A percentile compares a stretch with the other conserved stretches of the same genome.
phyloP scores from a whole-genome alignment of 2,329 filamentous ascomycete genomes.

The Didymella exigua region DNA sequence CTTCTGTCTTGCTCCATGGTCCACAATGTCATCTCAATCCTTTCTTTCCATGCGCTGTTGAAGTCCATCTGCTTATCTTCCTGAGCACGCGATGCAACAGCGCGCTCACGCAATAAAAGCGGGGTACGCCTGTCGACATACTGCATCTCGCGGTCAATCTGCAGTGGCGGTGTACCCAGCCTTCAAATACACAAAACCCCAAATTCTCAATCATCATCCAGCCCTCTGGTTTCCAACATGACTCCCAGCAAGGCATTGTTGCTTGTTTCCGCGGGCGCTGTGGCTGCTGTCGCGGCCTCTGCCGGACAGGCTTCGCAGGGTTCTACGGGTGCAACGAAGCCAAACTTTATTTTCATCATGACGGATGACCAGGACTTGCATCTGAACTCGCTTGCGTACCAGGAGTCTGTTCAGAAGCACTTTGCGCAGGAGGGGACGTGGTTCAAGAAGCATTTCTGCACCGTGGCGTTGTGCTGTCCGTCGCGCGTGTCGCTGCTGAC shows the following conservation, averaged over 20 bases:
- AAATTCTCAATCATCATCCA: too few species aligned
- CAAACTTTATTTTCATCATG: constrained; percentile 70
- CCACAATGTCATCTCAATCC: not conserved
- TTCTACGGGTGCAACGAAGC: constrained; percentile 18
- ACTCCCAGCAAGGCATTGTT: constrained; percentile 14
- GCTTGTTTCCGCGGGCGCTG: constrained; percentile 6
- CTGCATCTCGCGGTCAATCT: not conserved
- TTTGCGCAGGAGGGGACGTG: constrained; percentile 63
- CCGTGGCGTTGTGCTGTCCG: constrained; percentile 70
- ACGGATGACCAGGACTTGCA: constrained; percentile 71
- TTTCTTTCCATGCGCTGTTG: not conserved
- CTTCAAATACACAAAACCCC: not conserved
- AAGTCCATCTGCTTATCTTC: not conserved
- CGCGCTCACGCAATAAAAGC: constrained; percentile 13
- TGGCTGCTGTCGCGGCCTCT: not conserved
- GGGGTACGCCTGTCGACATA: not conserved
- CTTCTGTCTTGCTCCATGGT: not conserved
- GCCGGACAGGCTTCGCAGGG: not conserved
- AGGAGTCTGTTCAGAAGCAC: constrained; percentile 63
- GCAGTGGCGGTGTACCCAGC: too few species aligned
- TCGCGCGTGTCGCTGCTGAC: constrained; percentile 70
- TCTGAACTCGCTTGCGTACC: constrained; percentile 66
- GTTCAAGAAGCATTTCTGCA: constrained; percentile 69
- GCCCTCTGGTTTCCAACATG: not conserved
- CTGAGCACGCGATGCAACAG: constrained; percentile 7